Percentiles rank a stretch among this genome's conserved stretches.
These are phyloP conservation scores for Madurella fahalii DNA, from an alignment of 2,329 filamentous ascomycete species.

Conservation along the genomic window DNA sequence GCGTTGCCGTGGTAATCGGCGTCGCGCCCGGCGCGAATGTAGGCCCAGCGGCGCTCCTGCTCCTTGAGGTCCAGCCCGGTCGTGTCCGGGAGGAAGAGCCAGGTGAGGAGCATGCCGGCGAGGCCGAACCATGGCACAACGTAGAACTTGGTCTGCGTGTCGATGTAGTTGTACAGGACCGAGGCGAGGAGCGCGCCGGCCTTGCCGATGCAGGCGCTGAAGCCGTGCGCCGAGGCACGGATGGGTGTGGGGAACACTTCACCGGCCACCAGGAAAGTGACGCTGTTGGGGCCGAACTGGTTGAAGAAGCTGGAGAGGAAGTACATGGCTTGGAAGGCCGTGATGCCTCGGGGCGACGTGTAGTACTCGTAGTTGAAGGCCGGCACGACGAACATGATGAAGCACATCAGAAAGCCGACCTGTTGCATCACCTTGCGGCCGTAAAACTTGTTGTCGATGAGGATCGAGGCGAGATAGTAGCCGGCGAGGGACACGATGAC, in stretches of 20 bases:
- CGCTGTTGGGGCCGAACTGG: slow-evolving; percentile 94
- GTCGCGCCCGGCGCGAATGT: slow-evolving; percentile 72
- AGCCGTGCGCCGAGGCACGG: slow-evolving; percentile 88
- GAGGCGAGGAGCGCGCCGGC: slow-evolving; percentile 80
- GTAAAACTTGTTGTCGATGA: slow-evolving; percentile 96
- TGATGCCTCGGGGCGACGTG: slow-evolving; percentile 64
- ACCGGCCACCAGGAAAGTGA: slow-evolving; percentile 92
- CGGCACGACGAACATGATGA: slow-evolving; percentile 88
- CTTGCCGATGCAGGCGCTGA: slow-evolving; percentile 90
- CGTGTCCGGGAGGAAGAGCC: slow-evolving; percentile 88
- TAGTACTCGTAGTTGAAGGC: slow-evolving; percentile 87
- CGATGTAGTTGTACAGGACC: slow-evolving; percentile 93
- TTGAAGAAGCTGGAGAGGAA: slow-evolving; percentile 98
- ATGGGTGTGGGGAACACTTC: slow-evolving; percentile 96
- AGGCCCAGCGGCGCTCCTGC: slow-evolving; percentile 90
- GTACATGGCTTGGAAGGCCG: slow-evolving; percentile 97
- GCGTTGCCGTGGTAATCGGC: slow-evolving; percentile 89
- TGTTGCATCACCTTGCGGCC: slow-evolving; percentile 97
- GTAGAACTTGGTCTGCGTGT: slow-evolving; percentile 77
- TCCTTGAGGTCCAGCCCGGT: slow-evolving; percentile 96
- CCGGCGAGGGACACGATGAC: slow-evolving; percentile 78
- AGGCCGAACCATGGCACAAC: slow-evolving; percentile 96
- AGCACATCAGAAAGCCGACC: slow-evolving; percentile 86
- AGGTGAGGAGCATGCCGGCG: slow-evolving; percentile 76
- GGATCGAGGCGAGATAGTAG: slow-evolving; percentile 83